Conservation (phyloP, 2,329 filamentous ascomycete genomes). For the Arthrinium puccinioides region DNA sequence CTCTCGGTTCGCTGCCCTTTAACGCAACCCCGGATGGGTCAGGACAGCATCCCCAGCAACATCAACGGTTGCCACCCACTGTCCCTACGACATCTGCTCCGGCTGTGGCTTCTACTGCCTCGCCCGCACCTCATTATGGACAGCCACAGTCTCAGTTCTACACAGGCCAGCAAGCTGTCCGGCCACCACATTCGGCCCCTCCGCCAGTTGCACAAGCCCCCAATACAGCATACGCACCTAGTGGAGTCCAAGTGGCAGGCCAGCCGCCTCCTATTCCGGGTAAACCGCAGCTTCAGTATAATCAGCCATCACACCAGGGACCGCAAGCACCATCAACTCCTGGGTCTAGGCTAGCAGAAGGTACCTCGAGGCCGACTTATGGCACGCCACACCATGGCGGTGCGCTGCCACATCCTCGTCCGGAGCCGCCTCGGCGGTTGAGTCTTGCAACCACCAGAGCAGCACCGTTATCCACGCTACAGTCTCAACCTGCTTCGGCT, state of each 20-base stretch:
- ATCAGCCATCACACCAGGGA: background rate
- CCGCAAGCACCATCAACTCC: constrained; percentile 1
- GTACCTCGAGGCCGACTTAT: constrained; percentile 10
- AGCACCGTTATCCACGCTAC: background rate
- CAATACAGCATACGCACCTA: constrained; percentile 1
- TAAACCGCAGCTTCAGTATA: background rate
- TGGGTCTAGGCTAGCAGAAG: constrained; percentile 4
- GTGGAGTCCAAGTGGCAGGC: constrained; percentile 1
- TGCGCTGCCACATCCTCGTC: constrained; percentile 3
- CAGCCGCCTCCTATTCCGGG: constrained; percentile 2
- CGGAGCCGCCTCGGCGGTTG: background rate
- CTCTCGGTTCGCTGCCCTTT: constrained; percentile 18
- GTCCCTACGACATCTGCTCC: constrained; percentile 7
- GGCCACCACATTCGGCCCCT: constrained; percentile 3
- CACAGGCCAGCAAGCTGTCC: constrained; percentile 10
- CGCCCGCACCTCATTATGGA: constrained; percentile 9
- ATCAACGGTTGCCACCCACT: constrained; percentile 10
- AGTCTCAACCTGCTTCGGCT: constrained; percentile 2
- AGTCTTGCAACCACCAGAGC: background rate
- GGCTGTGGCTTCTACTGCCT: constrained; percentile 9
- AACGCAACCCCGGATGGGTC: constrained; percentile 22
- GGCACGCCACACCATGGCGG: constrained; percentile 20
- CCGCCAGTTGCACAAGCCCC: constrained; percentile 1
- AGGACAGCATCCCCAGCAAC: constrained; percentile 15
- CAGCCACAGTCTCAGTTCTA: constrained; percentile 12